Evolutionary conservation across 192 early-diverging fungal genomes (phyloP), one percentile per base, ranked within the genome.

Genomic region (Mortierella alpina): DNA sequence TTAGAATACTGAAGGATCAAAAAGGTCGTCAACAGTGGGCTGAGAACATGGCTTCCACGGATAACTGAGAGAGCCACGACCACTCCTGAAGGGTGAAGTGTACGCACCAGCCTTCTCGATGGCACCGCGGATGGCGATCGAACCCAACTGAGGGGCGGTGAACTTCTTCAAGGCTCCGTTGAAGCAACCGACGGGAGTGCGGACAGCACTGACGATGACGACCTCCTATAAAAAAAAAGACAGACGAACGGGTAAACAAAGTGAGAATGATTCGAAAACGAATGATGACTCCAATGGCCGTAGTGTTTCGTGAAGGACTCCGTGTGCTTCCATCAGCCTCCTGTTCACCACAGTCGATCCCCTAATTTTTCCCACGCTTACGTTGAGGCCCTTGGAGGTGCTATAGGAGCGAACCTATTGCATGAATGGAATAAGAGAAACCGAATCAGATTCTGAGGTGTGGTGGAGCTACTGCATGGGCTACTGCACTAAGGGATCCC

Each of bases 111-210:
- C 92, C 68, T 89, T 89, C 62, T 93, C 91, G 49, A 99, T 88
- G 42, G 96, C 96, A 49, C 91, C 92, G 61, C 90, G 90, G 70
- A 95, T 94, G 53, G 95, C 96, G 58, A 91, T 83, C 49, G 93
- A 86, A 47, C 97, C 97, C 51, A 99, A 91, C 66, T 96, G 91
- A 11, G 94, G 82, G 41, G 97, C 96, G 48, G 88, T 88, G 59
- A 98, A 83, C 70, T 90, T 92, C 66, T 94, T 90, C 51, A 99
- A 89, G 18, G 93, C 86, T 61, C 97, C 97, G 68, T 91, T 88
- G 89, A 99, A 98, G 68, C 91, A 87, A 17, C 94, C 97, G 57
- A 98, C 94, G 45, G 97, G 96, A 11, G 97, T 99, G 70, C 97
- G 90, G 56, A 92, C 95, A 63, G 94, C 93, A 78, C 83, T 86